A percentile compares a stretch with the other conserved stretches of the same genome.
Conservation (phyloP, 176 grass and related monocot species). For the Pontederia crassipes region DNA sequence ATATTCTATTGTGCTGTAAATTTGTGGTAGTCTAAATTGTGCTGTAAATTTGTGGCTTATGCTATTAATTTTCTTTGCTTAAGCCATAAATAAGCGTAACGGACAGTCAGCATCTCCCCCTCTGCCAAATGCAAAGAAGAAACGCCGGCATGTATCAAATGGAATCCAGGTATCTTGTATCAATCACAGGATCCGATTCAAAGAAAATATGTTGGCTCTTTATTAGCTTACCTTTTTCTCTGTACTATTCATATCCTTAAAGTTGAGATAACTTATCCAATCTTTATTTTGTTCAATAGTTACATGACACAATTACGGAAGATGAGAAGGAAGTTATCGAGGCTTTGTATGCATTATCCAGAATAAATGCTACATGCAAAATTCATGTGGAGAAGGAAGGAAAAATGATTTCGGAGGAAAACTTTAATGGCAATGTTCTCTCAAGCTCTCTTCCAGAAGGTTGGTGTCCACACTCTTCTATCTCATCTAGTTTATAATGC, state of each 20-base stretch:
- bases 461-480: conserved; percentile 1
- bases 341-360: conserved; percentile 36
- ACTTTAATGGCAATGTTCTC: conserved; percentile 15
- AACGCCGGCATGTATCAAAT: conserved; percentile 29
- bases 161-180: conserved; percentile 5
- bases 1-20: neutral
- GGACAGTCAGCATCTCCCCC: conserved; percentile 16
- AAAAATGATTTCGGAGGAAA: conserved; percentile 2
- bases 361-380: conserved; percentile 10
- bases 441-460: conserved; percentile 34
- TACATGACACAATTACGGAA: conserved; percentile 19
- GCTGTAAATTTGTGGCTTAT: neutral
- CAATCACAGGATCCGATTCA: conserved; percentile 13
- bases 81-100: conserved; percentile 49
- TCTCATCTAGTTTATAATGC: neutral
- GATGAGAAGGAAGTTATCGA: conserved; percentile 52
- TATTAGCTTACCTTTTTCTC: neutral
- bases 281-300: conserved; percentile 24
- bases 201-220: conserved; percentile 14
- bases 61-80: conserved; percentile 9
- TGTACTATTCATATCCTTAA: neutral
- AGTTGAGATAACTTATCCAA: neutral
- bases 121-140: conserved; percentile 37
- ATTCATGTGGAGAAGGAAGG: conserved; percentile 1
- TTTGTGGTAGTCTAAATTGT: neutral